Evolutionary conservation across 129 eudicot species (phyloP), one percentile per base, ranked within the genome.

Genomic region (Sambucus nigra): DNA sequence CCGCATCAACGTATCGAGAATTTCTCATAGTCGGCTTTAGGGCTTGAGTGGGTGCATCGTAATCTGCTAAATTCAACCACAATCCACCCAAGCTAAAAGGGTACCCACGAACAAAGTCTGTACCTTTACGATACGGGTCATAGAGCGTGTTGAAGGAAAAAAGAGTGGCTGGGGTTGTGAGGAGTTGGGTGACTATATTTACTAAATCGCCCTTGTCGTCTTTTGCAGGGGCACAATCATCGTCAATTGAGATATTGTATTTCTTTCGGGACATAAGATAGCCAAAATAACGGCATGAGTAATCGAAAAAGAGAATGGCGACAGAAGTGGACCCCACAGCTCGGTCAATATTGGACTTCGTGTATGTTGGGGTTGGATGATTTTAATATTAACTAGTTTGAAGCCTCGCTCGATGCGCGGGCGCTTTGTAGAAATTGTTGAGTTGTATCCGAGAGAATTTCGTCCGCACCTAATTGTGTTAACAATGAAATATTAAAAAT

Each of bases 91-190:
- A 51, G 75, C 99, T 92, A 60, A 92, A 92, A 3, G 99, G 99
- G 69, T 92, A 92, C 14, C 99, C 99, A 29, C 99, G 95, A 44
- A 92, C 96, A 38, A 92, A 92, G 69, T 92, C 99, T 0, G 99
- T 70, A 41, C 99, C 99, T 63, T 92, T 73, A 28, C 75, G 75
- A 60, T 51, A 92, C 13, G 99, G 99, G 65, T 92, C 99, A 32
- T 92, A 92, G 7, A 92, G 94, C 0, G 99, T 92, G 52, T 92
- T 92, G 55, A 92, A 92, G 76, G 86, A 92, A 64, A 82, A 74
- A 25, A 96, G 99, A 32, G 96, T 92, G 17, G 99, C 99, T 0
- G 99, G 99, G 22, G 86, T 82, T 25, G 69, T 52, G 10, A 92
- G 99, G 73, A 82, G 99, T 65, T 86, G 87, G 25, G 84, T 28